A percentile compares a stretch with the other conserved stretches of the same genome.
Evolutionary conservation across 202 grass and related monocot species (phyloP).

Genomic region (Hordeum pubiflorum): DNA sequence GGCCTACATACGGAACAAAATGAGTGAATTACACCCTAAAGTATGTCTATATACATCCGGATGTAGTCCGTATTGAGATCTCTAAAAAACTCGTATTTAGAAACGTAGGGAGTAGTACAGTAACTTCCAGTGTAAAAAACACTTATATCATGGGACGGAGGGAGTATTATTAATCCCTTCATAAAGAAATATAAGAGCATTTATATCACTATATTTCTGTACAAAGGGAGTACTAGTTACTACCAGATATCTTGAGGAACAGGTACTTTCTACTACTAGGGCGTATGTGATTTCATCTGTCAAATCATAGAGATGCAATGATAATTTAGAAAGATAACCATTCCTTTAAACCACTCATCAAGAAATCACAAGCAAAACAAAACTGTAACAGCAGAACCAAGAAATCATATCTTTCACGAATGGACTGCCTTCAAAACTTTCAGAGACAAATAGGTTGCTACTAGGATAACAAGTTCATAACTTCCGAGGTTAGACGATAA

Average conservation of each 20-base stretch:
- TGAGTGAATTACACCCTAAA: too few relatives aligned
- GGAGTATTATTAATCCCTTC: too few relatives aligned
- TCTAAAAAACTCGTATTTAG: too few relatives aligned
- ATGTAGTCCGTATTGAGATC: too few relatives aligned
- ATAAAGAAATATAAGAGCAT: too few relatives aligned
- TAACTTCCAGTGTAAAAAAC: too few relatives aligned
- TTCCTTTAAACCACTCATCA: neutral
- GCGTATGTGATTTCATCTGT: neutral
- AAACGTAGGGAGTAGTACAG: too few relatives aligned
- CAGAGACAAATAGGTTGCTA: neutral
- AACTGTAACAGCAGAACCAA: neutral
- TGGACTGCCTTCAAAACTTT: slow-evolving; percentile 5
- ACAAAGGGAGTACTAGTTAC: too few relatives aligned
- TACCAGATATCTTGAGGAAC: neutral
- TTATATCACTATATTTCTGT: too few relatives aligned
- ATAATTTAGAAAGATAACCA: neutral
- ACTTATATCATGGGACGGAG: too few relatives aligned
- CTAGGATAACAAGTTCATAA: slow-evolving; percentile 4
- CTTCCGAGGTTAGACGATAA: neutral
- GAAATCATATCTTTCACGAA: neutral
- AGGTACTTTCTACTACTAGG: neutral
- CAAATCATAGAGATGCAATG: neutral
- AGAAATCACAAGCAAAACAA: neutral
- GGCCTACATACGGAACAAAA: too few relatives aligned
- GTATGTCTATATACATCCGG: too few relatives aligned